Base-by-base conservation (phyloP, 345 rosid species). In the Toxicodendron radicans region DNA sequence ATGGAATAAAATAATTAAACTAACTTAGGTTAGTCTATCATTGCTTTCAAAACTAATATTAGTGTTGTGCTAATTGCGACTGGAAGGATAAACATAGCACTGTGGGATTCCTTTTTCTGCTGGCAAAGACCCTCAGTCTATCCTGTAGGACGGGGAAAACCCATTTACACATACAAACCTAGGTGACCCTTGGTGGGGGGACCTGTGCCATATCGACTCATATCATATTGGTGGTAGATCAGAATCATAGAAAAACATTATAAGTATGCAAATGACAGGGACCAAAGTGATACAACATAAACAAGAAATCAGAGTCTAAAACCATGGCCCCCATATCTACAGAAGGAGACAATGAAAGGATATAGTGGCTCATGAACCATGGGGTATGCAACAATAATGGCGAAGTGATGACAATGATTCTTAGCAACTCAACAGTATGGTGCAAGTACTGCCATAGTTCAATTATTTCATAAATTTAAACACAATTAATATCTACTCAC, bases 401-500 rank as follows among this genome's bases (percentile, higher is more conserved):
- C 30, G 13, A 2, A 21, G 57, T 33, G 48, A n/a, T 14, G 17
- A 53, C 20, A 4, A 10, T 51, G 1, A 54, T 32, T 3, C 52
- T 70, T 54, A 70, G 21, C 63, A 5, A 59, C 10, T 57, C 43
- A 38, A 9, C 43, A 38, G 43, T 38, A 45, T 17, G 13, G 18
- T 71, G 41, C 7, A 72, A 24, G 7, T 5, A 54, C 35, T 33
- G 33, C 13, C 12, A 52, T 17, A 58, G 9, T 14, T 67, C 24
- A 23, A 72, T 35, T 35, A 38, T 61, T 58, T 4, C 20, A 51
- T 49, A 32, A 70, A 21, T 43, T 63, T 11, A 69, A 60, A 14
- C 45, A 48, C 6, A 48, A 48, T 58, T 24, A 33, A 64, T 64
- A 56, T 77, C 9, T 54, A 70, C 90, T 86, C 74, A 90, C 94